A percentile compares a stretch with the other conserved stretches of the same genome.
Evolutionary conservation across 2,329 filamentous ascomycete genomes (phyloP).

Genomic region (Aaosphaeria pasadenensis): DNA sequence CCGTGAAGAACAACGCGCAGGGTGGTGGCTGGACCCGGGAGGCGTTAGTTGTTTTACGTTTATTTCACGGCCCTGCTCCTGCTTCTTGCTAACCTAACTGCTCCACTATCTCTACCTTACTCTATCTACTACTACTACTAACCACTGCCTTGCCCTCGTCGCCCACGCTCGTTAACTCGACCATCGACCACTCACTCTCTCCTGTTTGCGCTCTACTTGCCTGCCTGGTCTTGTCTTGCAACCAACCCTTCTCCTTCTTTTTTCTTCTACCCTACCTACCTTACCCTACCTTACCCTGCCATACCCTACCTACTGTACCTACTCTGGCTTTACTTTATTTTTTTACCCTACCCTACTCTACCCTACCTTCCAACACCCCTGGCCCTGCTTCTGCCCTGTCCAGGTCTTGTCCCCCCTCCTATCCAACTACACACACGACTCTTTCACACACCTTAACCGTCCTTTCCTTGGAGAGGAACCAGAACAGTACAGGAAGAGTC

Average conservation of each 20-base stretch:
- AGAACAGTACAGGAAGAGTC: neutral
- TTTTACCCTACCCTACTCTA: neutral
- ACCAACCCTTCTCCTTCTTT: no score
- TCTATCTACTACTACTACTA: neutral
- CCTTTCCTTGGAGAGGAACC: neutral
- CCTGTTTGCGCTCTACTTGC: no score
- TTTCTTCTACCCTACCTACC: no score
- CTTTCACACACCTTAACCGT: neutral
- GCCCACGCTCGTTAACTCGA: neutral
- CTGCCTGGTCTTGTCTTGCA: no score
- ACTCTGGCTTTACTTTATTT: neutral
- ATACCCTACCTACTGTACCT: neutral
- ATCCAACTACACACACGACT: neutral
- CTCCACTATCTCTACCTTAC: slow-evolving; percentile 1
- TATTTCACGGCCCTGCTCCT: slow-evolving; percentile 35
- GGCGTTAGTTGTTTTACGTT: slow-evolving; percentile 37
- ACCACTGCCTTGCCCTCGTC: neutral
- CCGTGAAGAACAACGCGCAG: slow-evolving; percentile 21
- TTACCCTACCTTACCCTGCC: neutral
- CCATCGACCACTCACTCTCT: neutral
- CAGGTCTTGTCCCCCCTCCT: neutral
- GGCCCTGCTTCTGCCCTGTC: neutral
- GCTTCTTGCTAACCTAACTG: slow-evolving; percentile 12
- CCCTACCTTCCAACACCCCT: neutral
- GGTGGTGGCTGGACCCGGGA: slow-evolving; percentile 28